Conservation (phyloP, 257 asterid genomes). For the Ilex aquifolium region DNA sequence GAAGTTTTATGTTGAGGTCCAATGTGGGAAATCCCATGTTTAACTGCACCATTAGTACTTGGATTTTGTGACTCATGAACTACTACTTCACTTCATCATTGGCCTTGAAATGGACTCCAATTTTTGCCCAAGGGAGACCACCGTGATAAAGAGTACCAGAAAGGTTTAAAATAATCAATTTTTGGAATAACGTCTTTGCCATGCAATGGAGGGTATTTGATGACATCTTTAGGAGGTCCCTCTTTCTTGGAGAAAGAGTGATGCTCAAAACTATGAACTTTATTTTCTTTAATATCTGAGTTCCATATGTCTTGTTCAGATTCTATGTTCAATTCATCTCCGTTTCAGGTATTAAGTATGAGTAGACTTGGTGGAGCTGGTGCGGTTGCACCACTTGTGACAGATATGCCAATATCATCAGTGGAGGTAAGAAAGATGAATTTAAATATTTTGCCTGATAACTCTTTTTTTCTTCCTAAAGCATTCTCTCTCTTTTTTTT, state of each 20-base stretch:
- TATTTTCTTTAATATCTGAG: no score
- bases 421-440: slow-evolving; percentile 47
- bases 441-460: not conserved
- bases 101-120: not conserved
- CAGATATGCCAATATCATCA: slow-evolving; percentile 80
- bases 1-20: not conserved
- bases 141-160: no score
- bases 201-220: not conserved
- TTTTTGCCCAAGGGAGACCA: not conserved
- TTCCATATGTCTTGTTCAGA: not conserved
- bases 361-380: slow-evolving; percentile 99
- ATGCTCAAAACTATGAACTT: no score
- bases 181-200: not conserved
- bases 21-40: not conserved
- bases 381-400: slow-evolving; percentile 96
- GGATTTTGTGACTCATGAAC: no score
- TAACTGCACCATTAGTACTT: no score
- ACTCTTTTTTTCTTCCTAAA: not conserved
- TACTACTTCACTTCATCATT: no score
- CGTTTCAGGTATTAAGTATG: slow-evolving; percentile 90
- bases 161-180: not conserved
- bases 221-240: not conserved
- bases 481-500: not conserved
- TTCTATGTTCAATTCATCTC: not conserved
- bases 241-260: no score